Percentiles rank a stretch among this genome's conserved stretches.
phyloP scores from a whole-genome alignment of 306 rosid species.

The Trifolium pratense region DNA sequence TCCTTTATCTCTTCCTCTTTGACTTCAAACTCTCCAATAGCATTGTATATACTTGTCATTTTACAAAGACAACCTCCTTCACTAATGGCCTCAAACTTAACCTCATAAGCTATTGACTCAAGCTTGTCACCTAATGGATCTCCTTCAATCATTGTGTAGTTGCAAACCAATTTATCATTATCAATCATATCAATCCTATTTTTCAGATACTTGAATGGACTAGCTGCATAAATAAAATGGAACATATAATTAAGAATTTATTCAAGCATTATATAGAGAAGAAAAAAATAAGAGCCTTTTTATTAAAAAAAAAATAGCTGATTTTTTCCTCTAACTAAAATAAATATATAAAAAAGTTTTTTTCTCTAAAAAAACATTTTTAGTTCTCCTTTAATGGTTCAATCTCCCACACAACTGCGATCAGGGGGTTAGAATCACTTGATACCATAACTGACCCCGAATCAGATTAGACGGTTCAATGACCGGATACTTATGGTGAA shows the following conservation, averaged over 20 bases:
- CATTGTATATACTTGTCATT: conserved; percentile 64
- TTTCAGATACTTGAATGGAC: conserved; percentile 61
- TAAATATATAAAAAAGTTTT: too few species aligned
- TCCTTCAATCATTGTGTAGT: conserved; percentile 77
- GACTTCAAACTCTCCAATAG: conserved; percentile 52
- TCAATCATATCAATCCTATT: conserved; percentile 68
- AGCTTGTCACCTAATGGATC: conserved; percentile 74
- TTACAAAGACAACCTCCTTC: conserved; percentile 69
- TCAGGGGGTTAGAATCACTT: too few species aligned
- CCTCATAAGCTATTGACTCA: conserved; percentile 68
- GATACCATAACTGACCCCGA: too few species aligned
- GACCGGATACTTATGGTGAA: too few species aligned
- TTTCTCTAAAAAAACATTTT: too few species aligned
- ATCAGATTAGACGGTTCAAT: too few species aligned
- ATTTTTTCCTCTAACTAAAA: too few species aligned
- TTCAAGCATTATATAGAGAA: conserved; percentile 19
- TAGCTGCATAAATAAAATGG: conserved; percentile 49
- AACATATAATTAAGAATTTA: neutral
- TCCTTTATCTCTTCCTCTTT: conserved; percentile 67
- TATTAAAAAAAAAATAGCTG: too few species aligned
- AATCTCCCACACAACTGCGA: too few species aligned
- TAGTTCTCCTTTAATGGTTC: too few species aligned
- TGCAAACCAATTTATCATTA: conserved; percentile 60
- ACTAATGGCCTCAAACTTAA: conserved; percentile 64
- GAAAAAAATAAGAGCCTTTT: neutral